These are phyloP conservation scores for Onygenales sp. DNA, from an alignment of 2,329 filamentous ascomycete genomes.

Conservation along the genomic window DNA sequence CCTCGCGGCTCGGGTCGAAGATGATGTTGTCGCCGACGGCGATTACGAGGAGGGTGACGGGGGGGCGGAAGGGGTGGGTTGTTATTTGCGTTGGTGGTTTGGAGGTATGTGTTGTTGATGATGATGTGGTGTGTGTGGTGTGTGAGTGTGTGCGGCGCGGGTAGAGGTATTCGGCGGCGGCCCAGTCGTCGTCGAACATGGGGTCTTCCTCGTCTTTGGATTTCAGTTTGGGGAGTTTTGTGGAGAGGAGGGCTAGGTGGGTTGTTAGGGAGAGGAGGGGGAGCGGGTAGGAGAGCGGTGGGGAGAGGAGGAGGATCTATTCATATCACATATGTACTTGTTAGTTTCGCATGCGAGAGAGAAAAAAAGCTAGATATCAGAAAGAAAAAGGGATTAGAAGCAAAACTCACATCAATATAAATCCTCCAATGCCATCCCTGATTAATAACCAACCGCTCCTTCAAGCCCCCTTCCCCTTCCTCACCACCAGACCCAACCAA, in stretches of 20 bases:
- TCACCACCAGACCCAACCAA: constrained; percentile 60
- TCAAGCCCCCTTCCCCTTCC: constrained; percentile 62
- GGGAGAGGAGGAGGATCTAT: constrained; percentile 86
- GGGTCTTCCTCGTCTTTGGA: constrained; percentile 93
- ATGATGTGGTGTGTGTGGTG: constrained; percentile 14
- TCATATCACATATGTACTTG: neutral
- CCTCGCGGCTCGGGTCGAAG: constrained; percentile 85
- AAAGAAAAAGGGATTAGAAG: constrained; percentile 4
- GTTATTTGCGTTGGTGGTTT: neutral
- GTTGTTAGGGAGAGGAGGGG: constrained; percentile 87
- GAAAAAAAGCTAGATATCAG: neutral
- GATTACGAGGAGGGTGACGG: constrained; percentile 84
- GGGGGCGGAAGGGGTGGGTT: constrained; percentile 49
- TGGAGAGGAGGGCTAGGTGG: constrained; percentile 83
- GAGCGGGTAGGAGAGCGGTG: constrained; percentile 83
- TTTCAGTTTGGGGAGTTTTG: constrained; percentile 71
- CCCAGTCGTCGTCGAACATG: constrained; percentile 97
- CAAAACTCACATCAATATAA: constrained; percentile 70
- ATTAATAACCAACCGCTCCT: constrained; percentile 74
- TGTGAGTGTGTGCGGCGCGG: constrained; percentile 33
- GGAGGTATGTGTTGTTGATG: constrained; percentile 16
- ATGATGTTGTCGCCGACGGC: constrained; percentile 79
- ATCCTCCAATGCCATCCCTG: constrained; percentile 90
- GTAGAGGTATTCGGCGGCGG: constrained; percentile 69
- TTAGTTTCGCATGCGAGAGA: constrained; percentile 5